These are phyloP conservation scores for Picea abies DNA, from an alignment of 83 land plant species.

Conservation along the genomic window DNA sequence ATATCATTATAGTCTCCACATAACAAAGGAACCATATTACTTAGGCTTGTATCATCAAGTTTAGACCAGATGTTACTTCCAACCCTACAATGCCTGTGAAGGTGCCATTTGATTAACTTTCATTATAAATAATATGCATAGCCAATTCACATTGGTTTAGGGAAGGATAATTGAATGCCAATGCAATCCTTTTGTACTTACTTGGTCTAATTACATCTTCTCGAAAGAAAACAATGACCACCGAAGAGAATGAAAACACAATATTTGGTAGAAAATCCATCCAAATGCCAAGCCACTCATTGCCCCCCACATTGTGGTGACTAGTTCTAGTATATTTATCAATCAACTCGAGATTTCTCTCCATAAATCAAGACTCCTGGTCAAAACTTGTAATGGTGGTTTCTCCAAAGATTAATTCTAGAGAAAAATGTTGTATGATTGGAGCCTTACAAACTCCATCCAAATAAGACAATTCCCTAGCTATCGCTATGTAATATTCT, in stretches of 20 bases:
- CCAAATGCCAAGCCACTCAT: slow-evolving; percentile 78
- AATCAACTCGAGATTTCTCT: slow-evolving; percentile 41
- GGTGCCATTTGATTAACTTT: not conserved
- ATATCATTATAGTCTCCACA: slow-evolving; percentile 68
- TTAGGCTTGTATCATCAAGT: slow-evolving; percentile 19
- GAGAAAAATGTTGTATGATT: slow-evolving; percentile 62
- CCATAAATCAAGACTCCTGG: slow-evolving; percentile 68
- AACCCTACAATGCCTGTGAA: slow-evolving; percentile 75
- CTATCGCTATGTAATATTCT: slow-evolving; percentile 67
- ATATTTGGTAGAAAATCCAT: slow-evolving; percentile 62
- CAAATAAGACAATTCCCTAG: slow-evolving; percentile 63
- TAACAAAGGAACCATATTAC: no score
- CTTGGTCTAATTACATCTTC: no score
- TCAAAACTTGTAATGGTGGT: slow-evolving; percentile 77
- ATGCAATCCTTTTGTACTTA: not conserved
- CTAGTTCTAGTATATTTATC: slow-evolving; percentile 54
- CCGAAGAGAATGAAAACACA: slow-evolving; percentile 56
- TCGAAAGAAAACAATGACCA: slow-evolving; percentile 43
- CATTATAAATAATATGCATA: no score
- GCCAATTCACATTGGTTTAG: no score
- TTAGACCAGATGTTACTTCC: slow-evolving; percentile 77
- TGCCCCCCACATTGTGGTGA: slow-evolving; percentile 57
- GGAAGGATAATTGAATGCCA: not conserved
- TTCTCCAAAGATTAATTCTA: slow-evolving; percentile 67
- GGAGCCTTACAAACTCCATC: slow-evolving; percentile 64